Evolutionary conservation across 352 stramenopile genomes (phyloP), one percentile per base, ranked within the genome.

Genomic region (Phytophthora vignae): DNA sequence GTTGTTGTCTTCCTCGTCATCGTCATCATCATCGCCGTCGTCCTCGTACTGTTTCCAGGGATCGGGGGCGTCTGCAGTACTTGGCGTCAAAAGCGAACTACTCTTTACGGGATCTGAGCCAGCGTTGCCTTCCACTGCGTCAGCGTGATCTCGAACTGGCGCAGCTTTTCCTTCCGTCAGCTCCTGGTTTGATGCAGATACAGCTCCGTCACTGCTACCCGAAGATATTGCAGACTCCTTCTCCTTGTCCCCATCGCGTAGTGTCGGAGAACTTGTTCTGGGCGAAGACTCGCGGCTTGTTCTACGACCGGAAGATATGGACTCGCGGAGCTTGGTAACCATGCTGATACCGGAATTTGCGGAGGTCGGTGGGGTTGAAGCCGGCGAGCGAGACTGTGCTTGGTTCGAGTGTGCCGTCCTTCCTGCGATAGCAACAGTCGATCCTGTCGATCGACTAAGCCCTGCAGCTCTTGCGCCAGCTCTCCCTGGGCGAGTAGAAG

Each of bases 311-410:
- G 82, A 87, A 19, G 78, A 83, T 29, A 91, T 73, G 0, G 74
- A 83, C 1, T 84, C 74, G 2, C 85, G 77, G 15, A 93, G 68
- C 38, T 84, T 89, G 1, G 81, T 74, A 11, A 93, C 85, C 29
- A 93, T 59, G 33, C 83, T 81, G 5, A 69, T 73, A n/a, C 48
- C 62, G 29, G 60, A 73, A 33, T 60, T 69, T 19, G 61, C 60
- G 14, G 56, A 73, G 2, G 44, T 58, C 46, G 53, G 71, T 50
- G 64, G 72, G 5, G 53, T 65, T 56, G 25, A 21, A 5, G 42
- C 2, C 6, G 53, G 29, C 11, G 4, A 15, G 9, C 42, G 40
- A 40, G 21, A n/a, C 21, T 63, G 52, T 40, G 64, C n/a, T 46
- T 71, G 27, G 29, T 54, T 73, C 12, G 40, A 38, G 15, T 14